These are phyloP conservation scores for Oldenlandia corymbosa DNA, from an alignment of 257 asterid genomes.

Conservation along the genomic window DNA sequence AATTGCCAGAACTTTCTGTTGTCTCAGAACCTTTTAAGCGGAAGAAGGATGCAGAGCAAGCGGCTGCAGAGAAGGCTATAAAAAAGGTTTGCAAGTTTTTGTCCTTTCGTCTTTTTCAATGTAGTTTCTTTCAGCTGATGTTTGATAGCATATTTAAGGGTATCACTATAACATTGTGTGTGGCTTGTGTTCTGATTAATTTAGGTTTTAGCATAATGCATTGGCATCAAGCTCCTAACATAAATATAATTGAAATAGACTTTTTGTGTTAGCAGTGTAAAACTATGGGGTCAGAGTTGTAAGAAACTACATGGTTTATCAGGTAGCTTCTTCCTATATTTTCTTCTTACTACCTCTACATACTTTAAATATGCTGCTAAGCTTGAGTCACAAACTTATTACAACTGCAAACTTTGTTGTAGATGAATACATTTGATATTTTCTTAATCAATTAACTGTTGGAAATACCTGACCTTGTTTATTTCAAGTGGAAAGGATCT, in stretches of 20 bases:
- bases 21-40: slow-evolving; percentile 55
- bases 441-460: background rate
- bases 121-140: too few species aligned
- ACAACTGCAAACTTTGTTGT: too few species aligned
- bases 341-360: background rate
- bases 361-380: background rate
- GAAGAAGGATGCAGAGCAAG: slow-evolving; percentile 92
- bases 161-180: background rate
- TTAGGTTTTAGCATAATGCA: background rate
- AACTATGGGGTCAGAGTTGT: background rate
- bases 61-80: slow-evolving; percentile 88
- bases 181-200: background rate
- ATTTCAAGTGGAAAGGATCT: background rate
- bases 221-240: background rate
- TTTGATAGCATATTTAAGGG: background rate
- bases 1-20: slow-evolving; percentile 66
- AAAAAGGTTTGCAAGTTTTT: slow-evolving; percentile 52
- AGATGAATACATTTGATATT: background rate
- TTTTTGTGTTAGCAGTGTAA: background rate
- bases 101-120: too few species aligned
- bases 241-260: background rate
- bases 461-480: background rate
- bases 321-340: background rate
- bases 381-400: background rate
- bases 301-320: too few species aligned